Evolutionary conservation across 805 yeast species (phyloP).

Genomic region (Naumovozyma castellii): DNA sequence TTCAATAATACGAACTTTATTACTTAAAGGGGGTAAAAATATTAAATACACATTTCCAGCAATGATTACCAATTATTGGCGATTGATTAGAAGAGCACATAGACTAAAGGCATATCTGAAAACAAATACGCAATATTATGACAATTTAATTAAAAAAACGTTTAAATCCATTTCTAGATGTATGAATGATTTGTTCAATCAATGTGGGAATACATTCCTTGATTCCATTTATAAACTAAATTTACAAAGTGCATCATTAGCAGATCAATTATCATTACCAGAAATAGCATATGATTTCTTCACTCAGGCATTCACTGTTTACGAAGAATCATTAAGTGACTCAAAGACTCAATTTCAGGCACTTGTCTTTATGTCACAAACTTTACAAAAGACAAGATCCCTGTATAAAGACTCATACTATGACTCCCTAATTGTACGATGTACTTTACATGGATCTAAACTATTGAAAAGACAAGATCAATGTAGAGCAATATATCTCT

Average conservation of each 20-base stretch:
- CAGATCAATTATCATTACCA: conserved; percentile 65
- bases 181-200: conserved; percentile 51
- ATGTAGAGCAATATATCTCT: conserved; percentile 74
- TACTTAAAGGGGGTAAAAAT: conserved; percentile 37
- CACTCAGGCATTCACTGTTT: conserved; percentile 77
- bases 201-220: conserved; percentile 21
- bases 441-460: conserved; percentile 81
- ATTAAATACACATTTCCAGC: conserved; percentile 68
- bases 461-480: conserved; percentile 88
- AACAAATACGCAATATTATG: conserved; percentile 10
- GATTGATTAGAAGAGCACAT: conserved; percentile 44
- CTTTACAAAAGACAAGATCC: conserved; percentile 43
- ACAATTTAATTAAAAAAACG: conserved; percentile 35
- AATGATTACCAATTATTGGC: conserved; percentile 51
- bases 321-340: conserved; percentile 56
- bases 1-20: conserved; percentile 23
- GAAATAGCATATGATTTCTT: conserved; percentile 80
- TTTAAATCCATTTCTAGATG: conserved; percentile 67
- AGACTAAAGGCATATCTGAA: conserved; percentile 16
- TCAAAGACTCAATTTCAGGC: conserved; percentile 47
- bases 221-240: conserved; percentile 37
- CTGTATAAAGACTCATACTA: conserved; percentile 40
- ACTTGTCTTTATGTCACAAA: conserved; percentile 40
- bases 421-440: conserved; percentile 71
- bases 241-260: conserved; percentile 59